phyloP scores from a whole-genome alignment of 169 alveolate species.

The Plasmodium billcollinsi region DNA sequence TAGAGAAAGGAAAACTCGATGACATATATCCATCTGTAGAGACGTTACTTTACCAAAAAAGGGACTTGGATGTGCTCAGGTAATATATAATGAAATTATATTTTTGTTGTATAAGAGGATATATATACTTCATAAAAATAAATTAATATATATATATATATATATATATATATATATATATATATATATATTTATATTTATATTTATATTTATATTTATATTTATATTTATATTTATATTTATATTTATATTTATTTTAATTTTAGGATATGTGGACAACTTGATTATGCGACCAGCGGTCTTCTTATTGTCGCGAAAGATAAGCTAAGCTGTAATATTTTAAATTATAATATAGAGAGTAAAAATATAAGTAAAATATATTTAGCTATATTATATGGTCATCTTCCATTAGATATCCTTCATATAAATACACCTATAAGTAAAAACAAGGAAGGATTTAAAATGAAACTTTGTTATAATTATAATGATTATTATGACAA shows the following conservation, averaged over 20 bases:
- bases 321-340: slow-evolving; percentile 50
- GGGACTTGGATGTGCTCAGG: slow-evolving; percentile 39
- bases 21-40: slow-evolving; percentile 72
- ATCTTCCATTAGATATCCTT: slow-evolving; percentile 57
- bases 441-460: slow-evolving; percentile 60
- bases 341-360: slow-evolving; percentile 63
- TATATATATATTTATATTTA: too few relatives aligned
- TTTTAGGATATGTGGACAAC: slow-evolving; percentile 74
- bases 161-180: neutral
- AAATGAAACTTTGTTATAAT: slow-evolving; percentile 73
- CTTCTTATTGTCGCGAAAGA: slow-evolving; percentile 71
- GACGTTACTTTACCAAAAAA: slow-evolving; percentile 62
- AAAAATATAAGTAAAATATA: slow-evolving; percentile 72
- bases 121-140: neutral
- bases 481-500: slow-evolving; percentile 63
- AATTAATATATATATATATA: neutral
- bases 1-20: slow-evolving; percentile 61
- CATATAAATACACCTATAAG: slow-evolving; percentile 71
- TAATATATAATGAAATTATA: neutral
- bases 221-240: too few relatives aligned
- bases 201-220: neutral
- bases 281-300: slow-evolving; percentile 78
- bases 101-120: too few relatives aligned
- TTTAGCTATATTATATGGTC: slow-evolving; percentile 67
- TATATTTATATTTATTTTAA: neutral